phyloP scores from a whole-genome alignment of 139 green algal species.

The Coelastrella sp. region DNA sequence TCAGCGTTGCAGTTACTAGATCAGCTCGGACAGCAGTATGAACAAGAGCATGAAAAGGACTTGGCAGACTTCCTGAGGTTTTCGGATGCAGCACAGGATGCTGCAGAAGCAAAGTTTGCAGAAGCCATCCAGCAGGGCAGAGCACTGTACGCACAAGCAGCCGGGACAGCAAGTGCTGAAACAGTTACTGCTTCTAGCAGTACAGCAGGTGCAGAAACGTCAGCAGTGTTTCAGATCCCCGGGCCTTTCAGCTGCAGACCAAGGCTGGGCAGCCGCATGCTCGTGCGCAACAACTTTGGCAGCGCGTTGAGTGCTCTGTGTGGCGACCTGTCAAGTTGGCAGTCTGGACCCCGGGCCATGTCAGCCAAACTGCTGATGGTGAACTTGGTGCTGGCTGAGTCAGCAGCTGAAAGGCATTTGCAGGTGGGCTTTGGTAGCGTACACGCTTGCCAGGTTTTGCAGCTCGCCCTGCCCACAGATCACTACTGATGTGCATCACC shows the following conservation, averaged over 20 bases:
- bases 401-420: slow-evolving; percentile 55
- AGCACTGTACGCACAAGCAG: slow-evolving; percentile 29
- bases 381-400: slow-evolving; percentile 58
- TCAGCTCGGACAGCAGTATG: slow-evolving; percentile 60
- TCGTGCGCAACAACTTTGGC: slow-evolving; percentile 65
- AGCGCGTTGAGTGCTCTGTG: slow-evolving; percentile 52
- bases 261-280: slow-evolving; percentile 56
- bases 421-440: slow-evolving; percentile 38
- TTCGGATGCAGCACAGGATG: not conserved
- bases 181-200: slow-evolving; percentile 10
- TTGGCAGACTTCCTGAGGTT: slow-evolving; percentile 17
- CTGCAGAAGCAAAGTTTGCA: not conserved
- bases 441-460: too few relatives aligned
- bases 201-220: not conserved
- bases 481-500: too few relatives aligned
- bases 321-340: slow-evolving; percentile 62
- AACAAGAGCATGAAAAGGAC: slow-evolving; percentile 45
- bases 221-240: slow-evolving; percentile 37
- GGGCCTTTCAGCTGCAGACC: slow-evolving; percentile 51
- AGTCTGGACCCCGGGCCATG: slow-evolving; percentile 47
- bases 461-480: too few relatives aligned
- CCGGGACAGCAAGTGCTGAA: not conserved
- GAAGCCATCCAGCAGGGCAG: slow-evolving; percentile 7
- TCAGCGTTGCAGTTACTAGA: slow-evolving; percentile 56
- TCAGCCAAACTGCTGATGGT: slow-evolving; percentile 59